Evolutionary conservation across 805 yeast genomes (phyloP).

Genomic region (Wickerhamomyces xylosicus): DNA sequence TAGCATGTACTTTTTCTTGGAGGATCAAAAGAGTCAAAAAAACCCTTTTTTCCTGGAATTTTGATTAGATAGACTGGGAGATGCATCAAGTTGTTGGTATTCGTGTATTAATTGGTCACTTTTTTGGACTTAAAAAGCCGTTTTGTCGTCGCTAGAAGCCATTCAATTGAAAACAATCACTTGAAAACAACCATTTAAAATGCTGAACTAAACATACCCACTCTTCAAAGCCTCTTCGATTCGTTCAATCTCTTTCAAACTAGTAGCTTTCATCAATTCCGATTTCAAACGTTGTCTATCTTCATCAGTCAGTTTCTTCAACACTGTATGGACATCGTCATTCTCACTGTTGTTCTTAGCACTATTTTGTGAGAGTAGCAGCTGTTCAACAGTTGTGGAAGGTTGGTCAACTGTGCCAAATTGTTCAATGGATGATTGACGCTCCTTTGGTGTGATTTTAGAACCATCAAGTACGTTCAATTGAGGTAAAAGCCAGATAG

Average conservation of each 20-base stretch:
- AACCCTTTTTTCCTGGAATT: too few species aligned
- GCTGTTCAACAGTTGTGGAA: conserved; percentile 20
- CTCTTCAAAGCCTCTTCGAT: conserved; percentile 46
- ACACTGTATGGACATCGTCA: neutral
- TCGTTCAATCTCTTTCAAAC: conserved; percentile 63
- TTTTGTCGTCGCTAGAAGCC: too few species aligned
- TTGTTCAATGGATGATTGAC: conserved; percentile 31
- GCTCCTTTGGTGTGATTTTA: conserved; percentile 47
- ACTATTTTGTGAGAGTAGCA: neutral
- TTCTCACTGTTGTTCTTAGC: conserved; percentile 1
- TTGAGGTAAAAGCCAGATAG: conserved; percentile 54
- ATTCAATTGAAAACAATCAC: too few species aligned
- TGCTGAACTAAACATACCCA: conserved; percentile 23
- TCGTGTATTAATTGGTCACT: too few species aligned
- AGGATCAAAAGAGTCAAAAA: too few species aligned
- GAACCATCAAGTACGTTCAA: conserved; percentile 59
- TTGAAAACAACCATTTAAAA: too few species aligned
- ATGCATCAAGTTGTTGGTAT: too few species aligned
- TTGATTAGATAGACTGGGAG: too few species aligned
- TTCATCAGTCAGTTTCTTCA: conserved; percentile 39
- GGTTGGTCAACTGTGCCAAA: conserved; percentile 27
- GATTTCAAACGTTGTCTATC: conserved; percentile 41
- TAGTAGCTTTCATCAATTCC: conserved; percentile 51
- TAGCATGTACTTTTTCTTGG: too few species aligned
- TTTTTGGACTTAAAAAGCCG: too few species aligned